Evolutionary conservation across 768 basidiomycete genomes (phyloP), one percentile per base, ranked within the genome.

Genomic region (Punctularia strigosozonata): DNA sequence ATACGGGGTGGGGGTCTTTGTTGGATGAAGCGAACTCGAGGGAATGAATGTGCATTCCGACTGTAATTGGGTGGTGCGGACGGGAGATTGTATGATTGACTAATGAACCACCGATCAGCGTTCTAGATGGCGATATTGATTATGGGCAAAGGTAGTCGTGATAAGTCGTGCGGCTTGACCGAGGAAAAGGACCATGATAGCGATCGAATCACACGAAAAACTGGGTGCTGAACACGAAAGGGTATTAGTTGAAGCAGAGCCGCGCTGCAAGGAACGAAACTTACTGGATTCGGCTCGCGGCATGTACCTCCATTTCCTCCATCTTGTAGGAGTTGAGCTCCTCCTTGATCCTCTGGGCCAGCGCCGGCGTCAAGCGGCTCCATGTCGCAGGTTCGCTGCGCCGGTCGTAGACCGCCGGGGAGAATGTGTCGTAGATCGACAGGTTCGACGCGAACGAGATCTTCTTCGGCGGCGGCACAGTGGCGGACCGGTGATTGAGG

Each of bases 271-370:
- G 32, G 37, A 39, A 36, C 28, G 15, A 14, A 14, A 76, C 87
- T 49, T 57, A 90, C 87, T 95, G 81, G 50, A 86, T 77, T 59
- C 88, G 79, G 61, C 88, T 92, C 36, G 83, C 68, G 49, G 86
- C 85, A 61, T 98, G 94, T 45, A 99, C 91, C 57, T 92, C 89
- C 94, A 99, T 98, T 65, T 97, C 91, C 62, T 94, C 91, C 85
- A 97, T 88, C 71, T 98, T 98, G 64, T 87, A 98, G 40, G 88
- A 89, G 62, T 99, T 99, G 38, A 99, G 68, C 63, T 94, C 89
- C 63, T 94, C 90, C 71, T 99, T 99, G 60, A 99, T 98, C 50
- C 82, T 73, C 67, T 97, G 89, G 28, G 94, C 94, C 51, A 98
- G 66, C 42, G 83, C 79, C 31, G 94, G 95, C 38, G 95, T 99